phyloP scores from a whole-genome alignment of 140 eudicot species.

The Stevia rebaudiana region DNA sequence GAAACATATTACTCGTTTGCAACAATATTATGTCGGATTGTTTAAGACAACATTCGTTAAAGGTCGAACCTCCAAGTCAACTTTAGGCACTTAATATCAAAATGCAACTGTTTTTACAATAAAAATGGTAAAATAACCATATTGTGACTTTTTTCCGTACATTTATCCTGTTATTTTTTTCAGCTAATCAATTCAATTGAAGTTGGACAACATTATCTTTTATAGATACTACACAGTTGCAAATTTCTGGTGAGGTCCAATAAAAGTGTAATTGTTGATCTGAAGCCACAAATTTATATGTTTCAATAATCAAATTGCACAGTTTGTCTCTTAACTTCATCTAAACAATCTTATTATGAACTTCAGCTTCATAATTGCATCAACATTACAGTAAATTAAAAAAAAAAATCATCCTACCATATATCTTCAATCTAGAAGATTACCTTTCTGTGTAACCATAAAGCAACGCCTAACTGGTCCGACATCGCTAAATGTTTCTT shows the following conservation, averaged over 20 bases:
- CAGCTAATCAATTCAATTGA: neutral
- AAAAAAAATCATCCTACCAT: neutral
- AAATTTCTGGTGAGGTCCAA: neutral
- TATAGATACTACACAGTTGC: neutral
- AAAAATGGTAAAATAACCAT: neutral
- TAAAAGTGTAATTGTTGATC: neutral
- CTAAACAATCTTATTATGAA: neutral
- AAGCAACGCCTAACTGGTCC: constrained; percentile 91
- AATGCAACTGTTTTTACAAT: neutral
- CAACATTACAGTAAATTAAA: constrained; percentile 1
- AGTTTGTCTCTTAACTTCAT: neutral
- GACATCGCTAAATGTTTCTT: constrained; percentile 84
- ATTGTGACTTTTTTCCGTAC: neutral
- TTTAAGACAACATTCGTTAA: neutral
- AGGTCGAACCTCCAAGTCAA: neutral
- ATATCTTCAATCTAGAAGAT: neutral
- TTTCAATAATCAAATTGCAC: constrained; percentile 3
- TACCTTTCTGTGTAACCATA: constrained; percentile 88
- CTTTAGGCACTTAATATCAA: neutral
- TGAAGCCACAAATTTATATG: neutral
- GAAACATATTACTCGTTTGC: neutral
- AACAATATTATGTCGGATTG: neutral
- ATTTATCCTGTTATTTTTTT: neutral
- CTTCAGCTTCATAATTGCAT: neutral
- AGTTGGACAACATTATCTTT: neutral